phyloP scores from a whole-genome alignment of 805 yeast species.

The Candida ipomoeae region DNA sequence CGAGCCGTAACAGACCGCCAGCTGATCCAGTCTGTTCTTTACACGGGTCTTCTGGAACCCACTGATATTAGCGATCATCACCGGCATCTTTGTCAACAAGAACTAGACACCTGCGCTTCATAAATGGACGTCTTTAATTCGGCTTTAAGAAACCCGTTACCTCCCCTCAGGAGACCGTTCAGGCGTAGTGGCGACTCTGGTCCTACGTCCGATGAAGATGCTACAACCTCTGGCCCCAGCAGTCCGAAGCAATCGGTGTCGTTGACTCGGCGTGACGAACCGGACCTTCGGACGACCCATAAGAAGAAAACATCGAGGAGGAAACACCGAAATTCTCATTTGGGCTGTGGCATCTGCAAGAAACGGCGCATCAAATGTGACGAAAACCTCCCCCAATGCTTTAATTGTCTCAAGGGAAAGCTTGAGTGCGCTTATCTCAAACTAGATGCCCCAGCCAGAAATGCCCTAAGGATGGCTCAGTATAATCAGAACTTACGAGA shows the following conservation, averaged over 20 bases:
- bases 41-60: neutral
- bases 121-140: conserved; percentile 25
- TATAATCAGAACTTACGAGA: conserved; percentile 34
- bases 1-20: neutral
- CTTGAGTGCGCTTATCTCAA: conserved; percentile 47
- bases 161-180: conserved; percentile 27
- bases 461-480: conserved; percentile 49
- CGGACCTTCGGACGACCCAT: conserved; percentile 9
- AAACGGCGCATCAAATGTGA: conserved; percentile 62
- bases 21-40: neutral
- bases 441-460: conserved; percentile 46
- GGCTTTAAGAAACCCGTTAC: conserved; percentile 33
- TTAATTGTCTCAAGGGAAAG: conserved; percentile 49
- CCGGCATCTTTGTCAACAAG: neutral
- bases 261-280: conserved; percentile 15
- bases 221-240: neutral
- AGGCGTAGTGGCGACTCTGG: conserved; percentile 11
- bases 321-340: conserved; percentile 63
- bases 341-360: conserved; percentile 72
- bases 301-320: conserved; percentile 47
- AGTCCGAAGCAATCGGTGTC: neutral
- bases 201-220: conserved; percentile 6
- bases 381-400: conserved; percentile 56
- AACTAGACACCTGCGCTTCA: neutral
- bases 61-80: neutral